These are phyloP conservation scores for Salvia splendens DNA, from an alignment of 257 asterid species.

Conservation along the genomic window DNA sequence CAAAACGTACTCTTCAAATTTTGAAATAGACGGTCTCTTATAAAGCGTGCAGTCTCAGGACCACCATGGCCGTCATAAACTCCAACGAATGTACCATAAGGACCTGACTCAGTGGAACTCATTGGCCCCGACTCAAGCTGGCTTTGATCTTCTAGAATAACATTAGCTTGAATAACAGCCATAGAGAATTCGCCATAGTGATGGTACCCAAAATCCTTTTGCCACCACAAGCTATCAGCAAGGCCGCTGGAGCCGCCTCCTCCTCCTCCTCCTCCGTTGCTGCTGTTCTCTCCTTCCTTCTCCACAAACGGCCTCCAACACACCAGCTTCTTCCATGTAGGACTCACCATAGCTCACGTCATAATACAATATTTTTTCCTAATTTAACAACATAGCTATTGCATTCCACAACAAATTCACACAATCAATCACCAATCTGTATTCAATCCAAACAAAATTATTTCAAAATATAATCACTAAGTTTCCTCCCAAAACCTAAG, in stretches of 20 bases:
- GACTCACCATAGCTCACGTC: constrained; percentile 61
- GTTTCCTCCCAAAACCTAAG: constrained; percentile 12
- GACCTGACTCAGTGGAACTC: constrained; percentile 63
- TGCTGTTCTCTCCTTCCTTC: constrained; percentile 46
- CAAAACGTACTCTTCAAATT: constrained; percentile 63
- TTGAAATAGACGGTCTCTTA: constrained; percentile 57
- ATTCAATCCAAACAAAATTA: not conserved
- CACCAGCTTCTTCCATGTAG: constrained; percentile 63
- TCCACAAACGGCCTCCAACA: constrained; percentile 64
- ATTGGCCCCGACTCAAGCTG: constrained; percentile 77
- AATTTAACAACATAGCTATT: constrained; percentile 18
- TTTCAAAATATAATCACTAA: not conserved
- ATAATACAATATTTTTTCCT: constrained; percentile 33
- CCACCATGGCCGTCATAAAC: constrained; percentile 92
- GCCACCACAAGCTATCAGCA: constrained; percentile 75
- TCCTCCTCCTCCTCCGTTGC: constrained; percentile 25
- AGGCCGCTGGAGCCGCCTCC: constrained; percentile 43
- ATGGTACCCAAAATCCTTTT: constrained; percentile 64
- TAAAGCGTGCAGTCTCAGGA: constrained; percentile 68
- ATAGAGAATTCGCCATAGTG: constrained; percentile 74
- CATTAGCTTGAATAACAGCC: constrained; percentile 85
- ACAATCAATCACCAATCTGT: constrained; percentile 54
- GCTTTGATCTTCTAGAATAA: constrained; percentile 68
- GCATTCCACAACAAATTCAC: constrained; percentile 36
- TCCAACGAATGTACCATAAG: constrained; percentile 83